These are phyloP conservation scores for Guadua angustifolia DNA, from an alignment of 176 grass and related monocot species.

Conservation along the genomic window DNA sequence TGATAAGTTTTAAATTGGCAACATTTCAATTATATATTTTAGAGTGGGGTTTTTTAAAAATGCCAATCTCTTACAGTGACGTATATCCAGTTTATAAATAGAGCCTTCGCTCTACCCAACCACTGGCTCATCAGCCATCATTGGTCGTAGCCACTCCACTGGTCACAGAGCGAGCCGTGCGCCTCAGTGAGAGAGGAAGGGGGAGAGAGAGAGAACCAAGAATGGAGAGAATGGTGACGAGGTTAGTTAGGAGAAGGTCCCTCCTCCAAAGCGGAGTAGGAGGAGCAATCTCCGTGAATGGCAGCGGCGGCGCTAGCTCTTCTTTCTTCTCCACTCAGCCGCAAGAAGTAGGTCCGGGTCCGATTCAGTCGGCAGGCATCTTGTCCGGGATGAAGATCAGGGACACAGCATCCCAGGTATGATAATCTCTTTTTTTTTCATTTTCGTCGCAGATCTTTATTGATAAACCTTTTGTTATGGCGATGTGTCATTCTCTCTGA, in stretches of 20 bases:
- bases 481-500: background rate
- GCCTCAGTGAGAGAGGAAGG: background rate
- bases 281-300: background rate
- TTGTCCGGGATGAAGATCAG: constrained; percentile 58
- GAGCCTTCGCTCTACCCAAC: background rate
- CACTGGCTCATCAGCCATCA: background rate
- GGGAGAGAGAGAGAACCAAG: constrained; percentile 27
- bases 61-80: too few relatives aligned
- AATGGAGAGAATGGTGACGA: constrained; percentile 56
- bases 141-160: too few relatives aligned
- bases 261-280: constrained; percentile 20
- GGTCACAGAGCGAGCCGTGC: too few relatives aligned
- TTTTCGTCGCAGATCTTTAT: background rate
- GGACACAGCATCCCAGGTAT: constrained; percentile 60
- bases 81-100: too few relatives aligned
- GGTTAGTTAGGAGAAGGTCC: constrained; percentile 41
- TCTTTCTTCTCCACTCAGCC: constrained; percentile 57
- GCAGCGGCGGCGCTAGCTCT: background rate
- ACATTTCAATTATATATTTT: too few relatives aligned
- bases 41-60: too few relatives aligned
- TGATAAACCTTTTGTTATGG: background rate
- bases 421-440: background rate
- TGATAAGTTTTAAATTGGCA: too few relatives aligned
- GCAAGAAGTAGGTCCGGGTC: constrained; percentile 39
- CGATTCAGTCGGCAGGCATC: constrained; percentile 22